These are phyloP conservation scores for Priceomyces haplophilus DNA, from an alignment of 805 yeast genomes.

Conservation along the genomic window DNA sequence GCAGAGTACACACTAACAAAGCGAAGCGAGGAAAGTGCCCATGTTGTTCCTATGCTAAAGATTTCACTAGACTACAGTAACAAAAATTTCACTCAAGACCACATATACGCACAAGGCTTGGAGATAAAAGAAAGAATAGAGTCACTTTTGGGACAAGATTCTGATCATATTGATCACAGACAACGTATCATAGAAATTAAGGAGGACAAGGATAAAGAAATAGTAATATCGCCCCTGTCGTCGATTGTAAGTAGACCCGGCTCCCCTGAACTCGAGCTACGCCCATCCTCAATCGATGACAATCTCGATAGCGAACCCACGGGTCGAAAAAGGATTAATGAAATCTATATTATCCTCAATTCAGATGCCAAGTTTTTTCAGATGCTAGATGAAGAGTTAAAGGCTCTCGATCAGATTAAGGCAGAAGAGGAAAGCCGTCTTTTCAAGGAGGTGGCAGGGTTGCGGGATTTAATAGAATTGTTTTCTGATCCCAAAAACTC, in stretches of 20 bases:
- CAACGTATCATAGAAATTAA: slow-evolving; percentile 26
- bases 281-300: not conserved
- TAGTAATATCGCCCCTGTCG: slow-evolving; percentile 27
- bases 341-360: slow-evolving; percentile 42
- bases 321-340: slow-evolving; percentile 21
- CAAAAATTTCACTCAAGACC: slow-evolving; percentile 29
- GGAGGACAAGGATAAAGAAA: slow-evolving; percentile 23
- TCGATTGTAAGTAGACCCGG: slow-evolving; percentile 11
- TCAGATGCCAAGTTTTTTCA: slow-evolving; percentile 61
- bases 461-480: slow-evolving; percentile 39
- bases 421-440: slow-evolving; percentile 42
- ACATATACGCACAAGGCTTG: slow-evolving; percentile 28
- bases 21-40: slow-evolving; percentile 15
- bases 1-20: slow-evolving; percentile 42
- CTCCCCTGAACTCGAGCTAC: slow-evolving; percentile 5
- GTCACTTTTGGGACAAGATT: slow-evolving; percentile 17
- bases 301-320: slow-evolving; percentile 8
- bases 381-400: slow-evolving; percentile 54
- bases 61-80: slow-evolving; percentile 33
- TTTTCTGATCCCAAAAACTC: slow-evolving; percentile 34
- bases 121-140: slow-evolving; percentile 28
- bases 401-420: slow-evolving; percentile 45
- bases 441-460: slow-evolving; percentile 37
- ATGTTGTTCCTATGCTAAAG: slow-evolving; percentile 37
- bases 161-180: slow-evolving; percentile 5